Conservation (phyloP, 495 filamentous ascomycete species). For the Tuber aestivum region DNA sequence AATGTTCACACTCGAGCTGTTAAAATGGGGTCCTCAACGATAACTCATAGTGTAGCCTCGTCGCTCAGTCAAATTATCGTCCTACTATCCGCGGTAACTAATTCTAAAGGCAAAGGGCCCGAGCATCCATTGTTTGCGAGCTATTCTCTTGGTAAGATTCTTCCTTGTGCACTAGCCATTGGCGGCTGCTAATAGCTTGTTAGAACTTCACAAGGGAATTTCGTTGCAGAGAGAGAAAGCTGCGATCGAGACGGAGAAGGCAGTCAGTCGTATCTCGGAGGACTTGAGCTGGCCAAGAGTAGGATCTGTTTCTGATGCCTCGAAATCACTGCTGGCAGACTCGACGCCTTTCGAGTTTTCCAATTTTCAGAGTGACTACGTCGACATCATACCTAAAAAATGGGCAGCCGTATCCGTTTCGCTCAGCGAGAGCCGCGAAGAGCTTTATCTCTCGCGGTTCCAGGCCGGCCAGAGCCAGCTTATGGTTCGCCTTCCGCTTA, state of each 20-base stretch:
- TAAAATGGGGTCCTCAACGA: slow-evolving; percentile 49
- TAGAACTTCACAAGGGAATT: slow-evolving; percentile 58
- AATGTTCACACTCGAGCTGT: slow-evolving; percentile 54
- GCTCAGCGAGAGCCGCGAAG: slow-evolving; percentile 68
- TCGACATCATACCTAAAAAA: slow-evolving; percentile 70
- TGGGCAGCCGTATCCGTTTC: slow-evolving; percentile 87
- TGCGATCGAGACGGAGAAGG: slow-evolving; percentile 49
- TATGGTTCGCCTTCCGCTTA: slow-evolving; percentile 74
- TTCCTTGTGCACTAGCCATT: not conserved
- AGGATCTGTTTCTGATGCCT: slow-evolving; percentile 38
- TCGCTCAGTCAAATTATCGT: slow-evolving; percentile 59
- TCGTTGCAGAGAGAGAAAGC: slow-evolving; percentile 56
- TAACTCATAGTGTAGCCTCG: slow-evolving; percentile 52
- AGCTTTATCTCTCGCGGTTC: slow-evolving; percentile 76
- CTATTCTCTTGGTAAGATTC: slow-evolving; percentile 49
- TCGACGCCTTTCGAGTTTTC: slow-evolving; percentile 47
- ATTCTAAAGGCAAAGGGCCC: slow-evolving; percentile 46
- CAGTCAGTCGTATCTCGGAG: slow-evolving; percentile 38
- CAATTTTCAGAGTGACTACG: slow-evolving; percentile 61
- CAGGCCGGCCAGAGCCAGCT: slow-evolving; percentile 69
- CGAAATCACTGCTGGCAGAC: slow-evolving; percentile 37
- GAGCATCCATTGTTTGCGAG: slow-evolving; percentile 56
- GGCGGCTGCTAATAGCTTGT: slow-evolving; percentile 24
- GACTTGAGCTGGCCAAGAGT: slow-evolving; percentile 48
- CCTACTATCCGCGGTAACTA: slow-evolving; percentile 56